A percentile compares a stretch with the other conserved stretches of the same genome.
Evolutionary conservation across 768 basidiomycete species (phyloP).

Genomic region (Lactarius quietus): DNA sequence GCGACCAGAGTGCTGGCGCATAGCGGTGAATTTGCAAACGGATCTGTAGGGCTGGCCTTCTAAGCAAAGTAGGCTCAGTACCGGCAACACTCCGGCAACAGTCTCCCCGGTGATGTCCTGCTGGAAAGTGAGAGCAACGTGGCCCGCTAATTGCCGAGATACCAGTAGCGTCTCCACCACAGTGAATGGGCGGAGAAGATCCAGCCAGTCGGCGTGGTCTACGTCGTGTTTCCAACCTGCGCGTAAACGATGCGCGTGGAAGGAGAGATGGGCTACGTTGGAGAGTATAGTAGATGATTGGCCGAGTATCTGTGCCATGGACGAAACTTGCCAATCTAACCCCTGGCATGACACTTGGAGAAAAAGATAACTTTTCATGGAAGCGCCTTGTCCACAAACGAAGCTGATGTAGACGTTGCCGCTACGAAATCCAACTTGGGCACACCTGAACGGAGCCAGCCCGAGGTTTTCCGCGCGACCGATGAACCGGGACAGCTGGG

Average conservation of each 20-base stretch:
- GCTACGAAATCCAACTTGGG: neutral
- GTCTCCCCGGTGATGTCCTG: neutral
- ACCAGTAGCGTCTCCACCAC: neutral
- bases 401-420: neutral
- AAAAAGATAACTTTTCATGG: neutral
- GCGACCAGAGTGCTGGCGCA: neutral
- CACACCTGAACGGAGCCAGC: neutral
- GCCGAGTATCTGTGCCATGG: neutral
- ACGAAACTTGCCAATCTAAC: conserved; percentile 2
- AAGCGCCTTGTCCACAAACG: neutral
- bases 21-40: neutral
- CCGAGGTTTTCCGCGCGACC: neutral
- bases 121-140: neutral
- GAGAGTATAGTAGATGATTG: neutral
- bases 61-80: neutral
- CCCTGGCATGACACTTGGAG: neutral
- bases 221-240: neutral
- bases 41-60: neutral
- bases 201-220: neutral
- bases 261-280: neutral
- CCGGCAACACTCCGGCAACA: neutral
- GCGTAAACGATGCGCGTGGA: neutral
- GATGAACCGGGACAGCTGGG: conserved; percentile 1
- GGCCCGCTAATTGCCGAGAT: neutral
- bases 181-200: neutral